Base-by-base conservation (phyloP, 768 basidiomycete species). In the Boletus rubroflammeus region DNA sequence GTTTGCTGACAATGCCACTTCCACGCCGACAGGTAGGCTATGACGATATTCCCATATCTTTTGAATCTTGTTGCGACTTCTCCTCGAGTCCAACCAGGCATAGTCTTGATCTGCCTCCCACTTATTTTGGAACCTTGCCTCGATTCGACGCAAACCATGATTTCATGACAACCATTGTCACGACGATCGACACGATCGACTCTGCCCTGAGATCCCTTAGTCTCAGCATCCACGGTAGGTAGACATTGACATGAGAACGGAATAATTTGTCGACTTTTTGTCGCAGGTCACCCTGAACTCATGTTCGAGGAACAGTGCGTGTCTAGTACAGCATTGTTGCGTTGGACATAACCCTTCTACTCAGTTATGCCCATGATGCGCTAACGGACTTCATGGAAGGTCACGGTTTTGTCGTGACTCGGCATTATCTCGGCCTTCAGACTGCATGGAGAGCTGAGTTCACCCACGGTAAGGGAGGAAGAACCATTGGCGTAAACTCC, bases 381-480 rank as follows among this genome's bases (percentile, higher is more conserved):
- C 72, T 92, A 50, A 82, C 86, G 3, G 67, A 74, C 28, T 90
- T 85, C 71, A 87, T 92, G 84, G 68, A 74, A 34, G 63, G 69
- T 34, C 79, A 84, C 53, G 88, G 86, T 7, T 93, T 90, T 68
- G 68, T 70, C n/a, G 84, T 91, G 23, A 90, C 84, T 3, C 75
- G 72, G 47, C 82, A 84, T 62, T 89, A 91, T 62, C 79, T 86
- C 46, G 84, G 81, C 15, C 76, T 93, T 4, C 67, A 78, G 14
- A 92, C 90, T 23, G 90, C 90, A 4, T 93, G 88, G 86, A 76
- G 81, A 50, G 90, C 90, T 2, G 85, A 84, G 62, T 90, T 78
- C 68, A 74, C 75, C 35, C 79, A 82, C 58, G 81, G 83, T 25
- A 55, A 62, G 47, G 81, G 81, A 29, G 85, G 86, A 10, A 79